phyloP scores from a whole-genome alignment of 768 basidiomycete genomes.

The Gymnopilus dilepis region DNA sequence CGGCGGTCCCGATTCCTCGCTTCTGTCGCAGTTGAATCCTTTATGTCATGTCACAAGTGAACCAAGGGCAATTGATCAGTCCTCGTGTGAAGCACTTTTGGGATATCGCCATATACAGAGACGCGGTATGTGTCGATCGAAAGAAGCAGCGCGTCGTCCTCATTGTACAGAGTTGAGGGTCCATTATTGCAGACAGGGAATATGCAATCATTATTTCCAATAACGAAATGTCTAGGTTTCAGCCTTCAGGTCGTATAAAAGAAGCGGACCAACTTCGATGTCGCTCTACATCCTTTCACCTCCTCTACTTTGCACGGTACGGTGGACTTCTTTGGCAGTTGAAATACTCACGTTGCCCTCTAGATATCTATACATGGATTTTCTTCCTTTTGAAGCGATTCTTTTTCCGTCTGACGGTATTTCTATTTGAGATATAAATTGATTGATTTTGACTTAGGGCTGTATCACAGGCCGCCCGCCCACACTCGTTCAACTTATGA shows the following conservation, averaged over 20 bases:
- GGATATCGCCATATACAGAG: slow-evolving; percentile 10
- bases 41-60: neutral
- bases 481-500: slow-evolving; percentile 74
- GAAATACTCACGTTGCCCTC: neutral
- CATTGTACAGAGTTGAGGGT: slow-evolving; percentile 17
- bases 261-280: neutral
- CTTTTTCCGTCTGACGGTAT: slow-evolving; percentile 77
- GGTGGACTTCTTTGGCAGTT: neutral
- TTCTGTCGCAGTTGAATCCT: neutral
- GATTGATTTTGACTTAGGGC: neutral
- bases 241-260: slow-evolving; percentile 5
- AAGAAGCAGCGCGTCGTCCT: slow-evolving; percentile 23
- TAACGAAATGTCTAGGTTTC: slow-evolving; percentile 6
- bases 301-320: neutral
- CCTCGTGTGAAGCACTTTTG: slow-evolving; percentile 21
- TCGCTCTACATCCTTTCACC: neutral
- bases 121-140: slow-evolving; percentile 18
- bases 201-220: slow-evolving; percentile 11
- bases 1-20: slow-evolving; percentile 12
- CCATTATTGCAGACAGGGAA: slow-evolving; percentile 16
- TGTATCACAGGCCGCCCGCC: slow-evolving; percentile 62
- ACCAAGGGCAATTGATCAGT: slow-evolving; percentile 4
- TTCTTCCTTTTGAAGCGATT: slow-evolving; percentile 69
- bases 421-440: neutral
- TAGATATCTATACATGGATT: slow-evolving; percentile 43